Base-by-base conservation (phyloP, 2,329 filamentous ascomycete genomes). In the Xylariaceae sp. region DNA sequence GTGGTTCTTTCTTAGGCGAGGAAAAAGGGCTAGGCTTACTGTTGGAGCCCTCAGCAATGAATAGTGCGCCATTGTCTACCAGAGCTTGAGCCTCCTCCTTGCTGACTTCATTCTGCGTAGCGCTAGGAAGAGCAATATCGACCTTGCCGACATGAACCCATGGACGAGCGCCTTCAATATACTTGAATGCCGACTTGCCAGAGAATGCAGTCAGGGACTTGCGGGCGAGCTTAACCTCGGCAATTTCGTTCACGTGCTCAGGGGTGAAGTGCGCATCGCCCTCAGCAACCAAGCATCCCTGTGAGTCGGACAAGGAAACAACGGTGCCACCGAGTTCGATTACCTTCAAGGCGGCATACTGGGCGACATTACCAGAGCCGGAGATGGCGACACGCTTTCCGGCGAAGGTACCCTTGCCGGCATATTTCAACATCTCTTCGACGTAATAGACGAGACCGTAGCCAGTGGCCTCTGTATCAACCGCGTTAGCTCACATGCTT, bases 401-500 rank as follows among this genome's bases (percentile, higher is more conserved):
- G 58, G 82, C 75, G 78, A 96, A 96, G 62, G 81, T 83, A 69
- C 95, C 91, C 70, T 87, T 86, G 72, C 90, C 90, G 63, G 90
- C 89, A 74, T 96, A 87, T 73, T 88, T 79, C 69, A 97, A 92
- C 92, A 97, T 97, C 81, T 96, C 89, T 65, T 88, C 82, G 69
- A 96, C 90, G 73, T 96, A 96, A 84, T 97, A 97, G 73, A 97
- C 87, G 56, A 97, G 84, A 74, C 94, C 94, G 76, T 90, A 97
- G 55, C 94, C 94, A 51, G 94, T 99, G 65, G 94, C 94, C 82
- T 99, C 92, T 74, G 64, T 60, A 53, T 34, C 6, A 13, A 17
- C 4, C 7, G 5, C 40, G 44, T 58, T 42, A 58, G 54, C 22
- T 9, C 45, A n/a, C 12, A n/a, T 13, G 17, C 17, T 17, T 43